A percentile compares a stretch with the other conserved stretches of the same genome.
Evolutionary conservation across 2,329 filamentous ascomycete species (phyloP).

Genomic region (Talaromyces islandicus): DNA sequence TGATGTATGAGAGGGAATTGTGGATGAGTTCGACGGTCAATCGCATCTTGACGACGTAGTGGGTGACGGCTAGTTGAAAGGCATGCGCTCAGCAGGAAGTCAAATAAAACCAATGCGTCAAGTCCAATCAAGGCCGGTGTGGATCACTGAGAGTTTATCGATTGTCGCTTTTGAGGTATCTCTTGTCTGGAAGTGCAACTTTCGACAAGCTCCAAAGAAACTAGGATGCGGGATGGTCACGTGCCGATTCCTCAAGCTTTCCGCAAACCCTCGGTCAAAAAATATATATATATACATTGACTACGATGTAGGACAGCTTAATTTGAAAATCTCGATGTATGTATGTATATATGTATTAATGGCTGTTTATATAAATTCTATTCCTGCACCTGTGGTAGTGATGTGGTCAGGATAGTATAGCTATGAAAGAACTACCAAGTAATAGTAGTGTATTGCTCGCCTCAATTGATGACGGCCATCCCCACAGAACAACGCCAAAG

Average conservation of each 20-base stretch:
- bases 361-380: background rate
- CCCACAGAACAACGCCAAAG: background rate
- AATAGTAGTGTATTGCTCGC: background rate
- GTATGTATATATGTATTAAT: background rate
- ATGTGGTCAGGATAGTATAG: background rate
- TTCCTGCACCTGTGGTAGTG: background rate
- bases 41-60: conserved; percentile 59
- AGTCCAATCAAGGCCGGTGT: background rate
- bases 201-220: background rate
- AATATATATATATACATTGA: background rate
- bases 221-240: background rate
- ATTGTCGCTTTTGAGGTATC: background rate
- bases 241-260: background rate
- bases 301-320: background rate
- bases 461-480: background rate
- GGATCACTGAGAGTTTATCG: background rate
- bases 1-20: conserved; percentile 94
- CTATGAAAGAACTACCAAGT: background rate
- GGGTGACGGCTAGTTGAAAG: background rate
- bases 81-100: background rate
- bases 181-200: background rate
- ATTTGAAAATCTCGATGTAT: background rate
- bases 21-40: conserved; percentile 93
- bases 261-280: background rate
- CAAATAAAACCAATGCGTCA: background rate